Percentiles rank a stretch among this genome's conserved stretches.
phyloP scores from a whole-genome alignment of 2,329 filamentous ascomycete species.

The Beauveria bassiana region DNA sequence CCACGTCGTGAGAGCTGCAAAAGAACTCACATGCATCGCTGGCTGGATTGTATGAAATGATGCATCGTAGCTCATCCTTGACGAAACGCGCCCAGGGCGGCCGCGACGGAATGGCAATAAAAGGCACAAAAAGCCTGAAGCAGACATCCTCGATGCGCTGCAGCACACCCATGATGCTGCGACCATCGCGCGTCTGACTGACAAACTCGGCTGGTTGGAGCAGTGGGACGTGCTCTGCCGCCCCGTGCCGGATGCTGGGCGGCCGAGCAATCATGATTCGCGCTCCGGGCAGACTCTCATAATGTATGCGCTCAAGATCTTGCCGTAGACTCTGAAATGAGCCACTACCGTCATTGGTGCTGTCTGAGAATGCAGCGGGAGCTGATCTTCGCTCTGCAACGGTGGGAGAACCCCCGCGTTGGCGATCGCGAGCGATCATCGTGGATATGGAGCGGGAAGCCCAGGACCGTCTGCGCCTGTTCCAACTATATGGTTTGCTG shows the following conservation, averaged over 20 bases:
- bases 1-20: background rate
- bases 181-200: background rate
- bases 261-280: constrained; percentile 6
- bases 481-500: background rate
- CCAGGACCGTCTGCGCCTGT: background rate
- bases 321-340: background rate
- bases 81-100: background rate
- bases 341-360: background rate
- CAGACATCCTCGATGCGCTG: background rate
- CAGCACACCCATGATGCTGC: constrained; percentile 2
- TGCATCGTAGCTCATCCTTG: background rate
- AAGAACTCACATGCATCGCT: constrained; percentile 5
- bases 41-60: background rate
- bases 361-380: background rate
- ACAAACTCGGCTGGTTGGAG: background rate
- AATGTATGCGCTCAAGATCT: background rate
- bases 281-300: background rate
- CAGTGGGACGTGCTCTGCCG: background rate
- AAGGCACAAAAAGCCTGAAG: background rate
- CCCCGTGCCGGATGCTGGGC: background rate
- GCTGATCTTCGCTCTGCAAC: background rate
- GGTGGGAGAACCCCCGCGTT: background rate
- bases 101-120: background rate
- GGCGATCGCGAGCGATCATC: background rate
- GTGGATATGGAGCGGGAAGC: background rate